Evolutionary conservation across 2,329 filamentous ascomycete species (phyloP).

Genomic region (Penicillium aurantiogriseum): DNA sequence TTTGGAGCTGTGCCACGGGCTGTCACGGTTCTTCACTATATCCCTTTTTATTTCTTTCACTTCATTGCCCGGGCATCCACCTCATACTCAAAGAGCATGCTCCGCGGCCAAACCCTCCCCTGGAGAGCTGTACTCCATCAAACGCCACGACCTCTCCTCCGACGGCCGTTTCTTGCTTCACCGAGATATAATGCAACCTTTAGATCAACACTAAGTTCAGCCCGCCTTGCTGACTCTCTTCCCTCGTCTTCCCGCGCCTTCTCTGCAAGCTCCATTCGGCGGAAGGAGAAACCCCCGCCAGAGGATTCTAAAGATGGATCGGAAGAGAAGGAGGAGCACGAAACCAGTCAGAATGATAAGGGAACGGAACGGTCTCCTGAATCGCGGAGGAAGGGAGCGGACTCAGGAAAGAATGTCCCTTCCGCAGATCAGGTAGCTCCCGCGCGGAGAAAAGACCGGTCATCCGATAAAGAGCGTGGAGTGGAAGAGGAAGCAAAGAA

Average conservation of each 20-base stretch:
- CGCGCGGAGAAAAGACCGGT: slow-evolving; percentile 43
- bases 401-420: slow-evolving; percentile 32
- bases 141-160: slow-evolving; percentile 44
- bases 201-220: slow-evolving; percentile 28
- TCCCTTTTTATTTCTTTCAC: not conserved
- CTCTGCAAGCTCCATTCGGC: slow-evolving; percentile 48
- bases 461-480: slow-evolving; percentile 38
- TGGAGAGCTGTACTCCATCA: slow-evolving; percentile 62
- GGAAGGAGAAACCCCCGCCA: slow-evolving; percentile 58
- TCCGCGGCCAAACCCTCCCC: slow-evolving; percentile 63
- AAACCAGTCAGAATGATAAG: slow-evolving; percentile 35
- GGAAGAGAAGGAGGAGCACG: slow-evolving; percentile 29
- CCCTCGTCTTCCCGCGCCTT: slow-evolving; percentile 41
- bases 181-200: slow-evolving; percentile 34
- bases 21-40: slow-evolving; percentile 9
- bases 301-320: slow-evolving; percentile 35
- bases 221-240: slow-evolving; percentile 25
- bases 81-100: slow-evolving; percentile 51
- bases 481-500: slow-evolving; percentile 44
- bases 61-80: slow-evolving; percentile 4
- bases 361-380: slow-evolving; percentile 48
- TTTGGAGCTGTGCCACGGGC: slow-evolving; percentile 14
- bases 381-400: slow-evolving; percentile 42
- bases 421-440: slow-evolving; percentile 27
- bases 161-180: slow-evolving; percentile 33